Evolutionary conservation across 129 eudicot genomes (phyloP).

Genomic region (Artemisia annua): DNA sequence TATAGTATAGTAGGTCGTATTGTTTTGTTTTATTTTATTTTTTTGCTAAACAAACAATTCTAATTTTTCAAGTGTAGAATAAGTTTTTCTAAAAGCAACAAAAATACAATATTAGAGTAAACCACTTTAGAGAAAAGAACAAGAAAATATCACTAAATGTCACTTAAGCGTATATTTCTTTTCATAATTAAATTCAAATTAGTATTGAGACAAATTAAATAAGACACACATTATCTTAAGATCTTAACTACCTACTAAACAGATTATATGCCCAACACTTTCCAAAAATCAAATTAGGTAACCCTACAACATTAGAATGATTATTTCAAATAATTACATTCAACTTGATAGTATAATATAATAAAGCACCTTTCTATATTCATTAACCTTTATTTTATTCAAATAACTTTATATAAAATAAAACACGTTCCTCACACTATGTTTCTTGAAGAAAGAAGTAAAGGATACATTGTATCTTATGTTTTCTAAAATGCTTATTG

Average conservation of each 20-base stretch:
- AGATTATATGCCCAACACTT: neutral
- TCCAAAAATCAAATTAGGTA: neutral
- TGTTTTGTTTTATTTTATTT: no score
- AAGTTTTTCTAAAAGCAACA: no score
- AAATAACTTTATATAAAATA: neutral
- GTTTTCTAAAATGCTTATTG: no score
- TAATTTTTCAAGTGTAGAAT: neutral
- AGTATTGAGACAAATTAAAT: neutral
- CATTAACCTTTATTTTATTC: neutral
- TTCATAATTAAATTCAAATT: no score
- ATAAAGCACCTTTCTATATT: neutral
- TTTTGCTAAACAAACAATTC: neutral
- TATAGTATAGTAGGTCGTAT: no score
- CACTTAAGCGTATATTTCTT: no score
- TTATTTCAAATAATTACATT: neutral
- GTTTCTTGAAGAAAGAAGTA: constrained; percentile 3
- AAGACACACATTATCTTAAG: neutral
- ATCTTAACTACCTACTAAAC: neutral
- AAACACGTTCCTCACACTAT: constrained; percentile 17
- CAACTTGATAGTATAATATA: neutral
- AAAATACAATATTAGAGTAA: no score
- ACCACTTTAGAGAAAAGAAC: no score
- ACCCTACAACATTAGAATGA: constrained; percentile 9
- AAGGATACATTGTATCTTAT: no score
- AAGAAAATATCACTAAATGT: no score